Evolutionary conservation across 2,329 filamentous ascomycete species (phyloP).

Genomic region (Pseudogymnoascus sp.): DNA sequence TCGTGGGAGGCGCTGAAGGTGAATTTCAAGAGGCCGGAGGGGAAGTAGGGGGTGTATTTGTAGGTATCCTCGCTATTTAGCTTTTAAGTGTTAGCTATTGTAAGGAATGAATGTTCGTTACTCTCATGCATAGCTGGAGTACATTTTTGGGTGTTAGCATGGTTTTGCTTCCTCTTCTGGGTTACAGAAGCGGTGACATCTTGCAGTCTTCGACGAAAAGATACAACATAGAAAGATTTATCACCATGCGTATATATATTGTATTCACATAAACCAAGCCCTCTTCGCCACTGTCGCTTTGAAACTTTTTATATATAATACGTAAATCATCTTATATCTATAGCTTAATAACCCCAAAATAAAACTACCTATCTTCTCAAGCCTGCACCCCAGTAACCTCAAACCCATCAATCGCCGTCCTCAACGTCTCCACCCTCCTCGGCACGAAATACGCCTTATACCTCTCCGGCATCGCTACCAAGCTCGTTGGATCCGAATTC

Average conservation of each 20-base stretch:
- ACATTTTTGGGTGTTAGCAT: slow-evolving; percentile 24
- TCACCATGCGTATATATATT: neutral
- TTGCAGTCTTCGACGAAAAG: slow-evolving; percentile 25
- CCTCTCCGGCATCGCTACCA: slow-evolving; percentile 51
- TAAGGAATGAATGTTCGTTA: neutral
- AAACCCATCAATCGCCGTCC: slow-evolving; percentile 31
- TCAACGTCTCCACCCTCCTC: slow-evolving; percentile 38
- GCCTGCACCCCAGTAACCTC: slow-evolving; percentile 13
- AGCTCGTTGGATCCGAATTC: slow-evolving; percentile 51
- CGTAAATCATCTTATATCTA: neutral
- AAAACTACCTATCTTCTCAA: neutral
- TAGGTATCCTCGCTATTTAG: neutral
- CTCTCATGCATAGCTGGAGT: slow-evolving; percentile 19
- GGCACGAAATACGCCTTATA: slow-evolving; percentile 54
- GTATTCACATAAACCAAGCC: neutral
- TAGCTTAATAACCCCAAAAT: neutral
- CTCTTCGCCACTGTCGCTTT: neutral
- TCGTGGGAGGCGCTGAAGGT: slow-evolving; percentile 52
- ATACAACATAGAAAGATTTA: slow-evolving; percentile 29
- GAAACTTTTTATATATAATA: neutral
- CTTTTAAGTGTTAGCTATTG: neutral
- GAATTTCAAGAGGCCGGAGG: slow-evolving; percentile 34
- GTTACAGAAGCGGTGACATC: slow-evolving; percentile 29
- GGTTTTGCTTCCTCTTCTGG: slow-evolving; percentile 27
- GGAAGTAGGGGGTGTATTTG: slow-evolving; percentile 8